Evolutionary conservation across 106 monocot species (phyloP), one percentile per base, ranked within the genome.

Genomic region (Allium cepa): DNA sequence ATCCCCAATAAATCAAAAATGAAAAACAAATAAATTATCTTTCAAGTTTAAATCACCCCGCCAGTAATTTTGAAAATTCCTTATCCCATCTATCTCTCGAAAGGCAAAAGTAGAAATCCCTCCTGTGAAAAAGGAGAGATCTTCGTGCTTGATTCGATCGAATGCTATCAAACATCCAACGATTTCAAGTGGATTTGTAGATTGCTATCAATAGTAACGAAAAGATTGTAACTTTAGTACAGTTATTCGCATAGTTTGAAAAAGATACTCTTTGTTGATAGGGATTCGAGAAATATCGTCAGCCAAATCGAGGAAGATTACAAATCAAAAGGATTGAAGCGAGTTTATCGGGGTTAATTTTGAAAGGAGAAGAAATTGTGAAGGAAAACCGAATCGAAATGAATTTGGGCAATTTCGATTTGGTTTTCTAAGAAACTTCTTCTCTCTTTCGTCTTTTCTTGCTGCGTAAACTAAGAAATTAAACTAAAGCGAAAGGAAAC

Each of bases 81-180:
- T 68, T 68, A 75, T 75, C 75, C 75, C 75, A 75, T 75, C 75
- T 49, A 62, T 75, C 75, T 53, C 75, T 56, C 26, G 75, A 62
- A 52, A 75, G 75, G 59, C 75, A 75, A 61, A 75, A 75, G 13
- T 53, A 22, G 53, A 51, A 51, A 15, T 50, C 59, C 57, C 68
- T 49, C 51, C 56, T 27, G 55, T 64, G 62, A 36, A 11, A 26
- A 18, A 50, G 68, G 53, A 36, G 13, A 26, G 14, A 10, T 6
- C 66, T 45, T 9, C 18, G 50, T 48, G 28, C 8, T 28, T 47
- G 68, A 28, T 55, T 26, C 17, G 10, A 51, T 10, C 17, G 58
- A 74, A 61, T 62, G 60, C 68, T 53, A 75, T 68, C 68, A 75
- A 75, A 75, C 68, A 36, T 36, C 36, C 36, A 36, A 36, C 36